Conservation (phyloP, 2,329 filamentous ascomycete species). For the Furcasterigmium sp. region DNA sequence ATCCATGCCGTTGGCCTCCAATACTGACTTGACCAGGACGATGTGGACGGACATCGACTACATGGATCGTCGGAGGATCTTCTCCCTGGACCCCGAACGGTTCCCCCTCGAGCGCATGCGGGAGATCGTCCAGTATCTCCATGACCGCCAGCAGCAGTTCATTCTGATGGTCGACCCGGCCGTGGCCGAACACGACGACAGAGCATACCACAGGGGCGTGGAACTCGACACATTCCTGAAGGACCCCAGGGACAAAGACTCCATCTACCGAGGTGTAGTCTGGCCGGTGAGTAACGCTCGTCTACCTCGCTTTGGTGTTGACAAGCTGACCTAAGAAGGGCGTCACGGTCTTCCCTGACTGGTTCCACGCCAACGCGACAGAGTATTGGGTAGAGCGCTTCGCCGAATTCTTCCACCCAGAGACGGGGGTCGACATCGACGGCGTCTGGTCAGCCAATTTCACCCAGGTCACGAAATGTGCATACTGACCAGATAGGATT, state of each 20-base stretch:
- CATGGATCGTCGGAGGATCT: conserved; percentile 58
- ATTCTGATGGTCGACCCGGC: conserved; percentile 71
- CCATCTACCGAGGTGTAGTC: conserved; percentile 59
- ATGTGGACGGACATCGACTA: conserved; percentile 62
- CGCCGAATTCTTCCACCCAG: conserved; percentile 53
- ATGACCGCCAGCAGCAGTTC: conserved; percentile 61
- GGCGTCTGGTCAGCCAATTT: conserved; percentile 68
- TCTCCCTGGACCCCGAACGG: conserved; percentile 54
- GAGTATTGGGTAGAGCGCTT: conserved; percentile 69
- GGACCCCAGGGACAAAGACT: conserved; percentile 40
- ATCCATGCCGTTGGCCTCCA: no score
- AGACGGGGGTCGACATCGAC: conserved; percentile 67
- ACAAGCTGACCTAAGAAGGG: conserved; percentile 31
- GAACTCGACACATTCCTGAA: neutral
- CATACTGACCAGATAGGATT: conserved; percentile 15
- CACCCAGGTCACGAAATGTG: conserved; percentile 33
- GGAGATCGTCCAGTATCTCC: conserved; percentile 56
- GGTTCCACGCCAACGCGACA: conserved; percentile 61
- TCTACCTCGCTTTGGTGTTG: neutral
- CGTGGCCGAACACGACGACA: conserved; percentile 55
- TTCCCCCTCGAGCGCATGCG: conserved; percentile 54
- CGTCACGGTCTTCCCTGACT: conserved; percentile 66
- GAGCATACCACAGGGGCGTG: conserved; percentile 54
- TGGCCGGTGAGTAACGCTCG: conserved; percentile 52
- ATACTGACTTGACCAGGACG: conserved; percentile 2